Evolutionary conservation across 2,329 filamentous ascomycete species (phyloP), one percentile per base, ranked within the genome.

Genomic region (Gliomastix tumulicola): DNA sequence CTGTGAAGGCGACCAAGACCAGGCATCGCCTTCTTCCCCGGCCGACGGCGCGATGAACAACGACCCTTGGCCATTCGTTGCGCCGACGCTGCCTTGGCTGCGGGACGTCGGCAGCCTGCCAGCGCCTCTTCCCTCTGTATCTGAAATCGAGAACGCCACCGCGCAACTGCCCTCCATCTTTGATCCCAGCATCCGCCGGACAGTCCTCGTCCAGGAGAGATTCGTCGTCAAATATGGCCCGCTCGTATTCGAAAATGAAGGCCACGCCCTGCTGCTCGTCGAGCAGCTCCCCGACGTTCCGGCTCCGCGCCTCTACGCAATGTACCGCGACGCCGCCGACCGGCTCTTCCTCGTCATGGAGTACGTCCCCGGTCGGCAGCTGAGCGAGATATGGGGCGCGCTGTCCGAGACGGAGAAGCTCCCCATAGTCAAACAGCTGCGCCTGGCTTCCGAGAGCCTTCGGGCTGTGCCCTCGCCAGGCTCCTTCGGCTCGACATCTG

Each of bases 291-390:
- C 28, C 25, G 21, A 36, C 9, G 21, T 38, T 21, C 32, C 35
- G 4, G 35, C 23, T 17, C 39, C 39, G 6, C 30, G 21, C 15
- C 32, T 43, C 7, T 39, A 41, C 32, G 41, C 41, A 15, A 40
- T 43, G 38, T 39, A 41, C 17, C 41, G 38, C 8, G 33, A 40
- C 12, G 11, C 21, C 11, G 34, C 23, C 18, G 33, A 27, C 21
- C 23, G 12, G 32, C 21, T 43, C 15, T 41, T 37, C 30, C 19
- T 43, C 13, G 32, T 43, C 31, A 43, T 43, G 41, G 38, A 41
- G 32, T 39, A 34, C 22, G 27, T 43, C 13, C 34, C 16, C 17
- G 41, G 38, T 18, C 30, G 22, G 13, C 21, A 27, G 21, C 21
- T 34, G 9, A n/a, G 17, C 32, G 30, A 34, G 18, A 25, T 39